Conservation (phyloP, 106 monocot species). For the Dendrobium catenatum region DNA sequence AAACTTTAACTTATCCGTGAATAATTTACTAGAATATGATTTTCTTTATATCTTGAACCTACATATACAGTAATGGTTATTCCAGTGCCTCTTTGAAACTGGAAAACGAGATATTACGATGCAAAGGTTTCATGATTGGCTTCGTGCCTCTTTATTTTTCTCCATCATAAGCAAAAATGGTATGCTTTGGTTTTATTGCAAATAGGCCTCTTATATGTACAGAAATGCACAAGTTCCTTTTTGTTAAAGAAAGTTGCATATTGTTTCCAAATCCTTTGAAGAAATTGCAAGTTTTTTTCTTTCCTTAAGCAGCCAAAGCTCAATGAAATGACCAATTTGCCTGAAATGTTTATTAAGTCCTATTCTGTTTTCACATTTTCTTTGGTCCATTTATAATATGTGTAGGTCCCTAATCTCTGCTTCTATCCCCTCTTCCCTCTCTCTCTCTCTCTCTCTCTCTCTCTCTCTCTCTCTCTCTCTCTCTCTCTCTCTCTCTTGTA, state of each 20-base stretch:
- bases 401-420: background rate
- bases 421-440: background rate
- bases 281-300: background rate
- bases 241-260: background rate
- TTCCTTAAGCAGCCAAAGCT: background rate
- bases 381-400: background rate
- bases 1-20: background rate
- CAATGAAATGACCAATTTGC: background rate
- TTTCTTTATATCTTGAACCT: background rate
- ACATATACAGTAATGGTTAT: background rate
- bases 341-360: background rate
- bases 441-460: background rate
- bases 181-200: background rate
- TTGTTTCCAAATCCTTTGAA: background rate
- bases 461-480: background rate
- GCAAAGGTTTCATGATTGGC: background rate
- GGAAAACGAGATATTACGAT: background rate
- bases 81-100: background rate
- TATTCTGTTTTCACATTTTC: background rate
- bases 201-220: background rate
- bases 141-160: background rate
- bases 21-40: background rate
- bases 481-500: background rate
- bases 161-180: background rate
- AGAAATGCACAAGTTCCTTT: background rate